Evolutionary conservation across 768 basidiomycete genomes (phyloP).

Genomic region (Rhizopogon vulgaris): DNA sequence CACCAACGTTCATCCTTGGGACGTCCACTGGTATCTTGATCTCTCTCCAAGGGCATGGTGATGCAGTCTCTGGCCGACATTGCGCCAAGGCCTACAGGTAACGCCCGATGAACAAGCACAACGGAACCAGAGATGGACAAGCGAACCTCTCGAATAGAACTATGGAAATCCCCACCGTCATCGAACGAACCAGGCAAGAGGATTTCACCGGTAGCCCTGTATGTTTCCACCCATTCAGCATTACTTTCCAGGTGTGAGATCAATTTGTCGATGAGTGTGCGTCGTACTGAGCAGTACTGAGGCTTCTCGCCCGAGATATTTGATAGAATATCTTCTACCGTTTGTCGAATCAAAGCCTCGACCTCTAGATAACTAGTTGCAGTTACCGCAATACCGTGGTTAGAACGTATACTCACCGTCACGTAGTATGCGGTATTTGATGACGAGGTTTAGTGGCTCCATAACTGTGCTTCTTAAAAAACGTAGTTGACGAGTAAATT

Average conservation of each 20-base stretch:
- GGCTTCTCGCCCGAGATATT: slow-evolving; percentile 26
- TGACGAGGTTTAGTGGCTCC: slow-evolving; percentile 55
- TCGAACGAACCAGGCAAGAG: slow-evolving; percentile 38
- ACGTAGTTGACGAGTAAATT: slow-evolving; percentile 5
- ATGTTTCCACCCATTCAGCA: slow-evolving; percentile 62
- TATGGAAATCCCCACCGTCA: slow-evolving; percentile 21
- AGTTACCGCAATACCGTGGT: slow-evolving; percentile 4
- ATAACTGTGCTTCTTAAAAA: slow-evolving; percentile 37
- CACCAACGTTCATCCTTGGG: slow-evolving; percentile 70
- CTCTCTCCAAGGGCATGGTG: slow-evolving; percentile 53
- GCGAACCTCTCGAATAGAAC: slow-evolving; percentile 27
- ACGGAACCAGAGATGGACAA: not conserved
- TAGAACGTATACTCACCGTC: slow-evolving; percentile 51
- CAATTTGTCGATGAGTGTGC: slow-evolving; percentile 40
- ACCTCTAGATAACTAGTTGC: slow-evolving; percentile 45
- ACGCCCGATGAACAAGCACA: slow-evolving; percentile 28
- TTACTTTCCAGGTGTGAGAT: slow-evolving; percentile 58
- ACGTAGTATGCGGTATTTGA: slow-evolving; percentile 73
- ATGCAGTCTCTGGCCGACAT: slow-evolving; percentile 34
- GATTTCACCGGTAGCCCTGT: slow-evolving; percentile 67
- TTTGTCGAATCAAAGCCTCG: slow-evolving; percentile 49
- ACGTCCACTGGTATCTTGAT: slow-evolving; percentile 83
- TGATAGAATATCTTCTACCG: slow-evolving; percentile 37
- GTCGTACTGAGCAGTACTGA: slow-evolving; percentile 25
- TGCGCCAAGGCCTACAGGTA: slow-evolving; percentile 27